Evolutionary conservation across 2,329 filamentous ascomycete genomes (phyloP), one percentile per base, ranked within the genome.

Genomic region (Arthrobotrys iridis): DNA sequence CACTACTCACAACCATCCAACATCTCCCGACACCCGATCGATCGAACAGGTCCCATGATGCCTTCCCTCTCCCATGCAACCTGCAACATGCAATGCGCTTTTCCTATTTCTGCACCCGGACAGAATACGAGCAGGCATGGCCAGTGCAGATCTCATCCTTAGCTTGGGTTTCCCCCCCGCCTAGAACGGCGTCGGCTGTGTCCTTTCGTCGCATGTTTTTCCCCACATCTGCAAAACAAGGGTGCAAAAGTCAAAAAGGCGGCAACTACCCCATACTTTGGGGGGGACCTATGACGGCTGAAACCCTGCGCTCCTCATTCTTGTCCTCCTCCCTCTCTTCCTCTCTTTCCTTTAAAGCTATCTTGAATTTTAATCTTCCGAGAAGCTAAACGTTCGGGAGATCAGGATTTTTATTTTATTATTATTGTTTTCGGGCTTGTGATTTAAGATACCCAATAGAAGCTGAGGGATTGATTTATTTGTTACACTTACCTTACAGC

Each of bases 401-500:
- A n/a, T n/a, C n/a, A n/a, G 8, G 35, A 13, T 15, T 6, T 45
- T 40, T 11, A 15, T 6, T 37, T 46, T 48, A 11, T 2, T 46
- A 45, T 6, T 35, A 24, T 30, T 52, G n/a, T n/a, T n/a, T n/a
- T n/a, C n/a, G n/a, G n/a, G n/a, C n/a, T 66, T 58, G 26, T 52
- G 40, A 11, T 64, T 65, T 55, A 57, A 35, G 62, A 55, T 57
- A 65, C 46, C n/a, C n/a, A n/a, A n/a, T n/a, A n/a, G n/a, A n/a
- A n/a, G n/a, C 46, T 33, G 22, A 48, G 22, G 22, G 22, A 48
- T 13, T 13, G 5, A 10, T 7, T 20, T 52, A 10, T 20, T 24
- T 33, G 13, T 18, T 15, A 6, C 24, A n/a, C 24, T 48, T 22
- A 20, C 20, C 4, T 20, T 11, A 48, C n/a, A 3, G 13, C 13